Base-by-base conservation (phyloP, 192 early-diverging fungal genomes). In the Entomortierella chlamydospora region DNA sequence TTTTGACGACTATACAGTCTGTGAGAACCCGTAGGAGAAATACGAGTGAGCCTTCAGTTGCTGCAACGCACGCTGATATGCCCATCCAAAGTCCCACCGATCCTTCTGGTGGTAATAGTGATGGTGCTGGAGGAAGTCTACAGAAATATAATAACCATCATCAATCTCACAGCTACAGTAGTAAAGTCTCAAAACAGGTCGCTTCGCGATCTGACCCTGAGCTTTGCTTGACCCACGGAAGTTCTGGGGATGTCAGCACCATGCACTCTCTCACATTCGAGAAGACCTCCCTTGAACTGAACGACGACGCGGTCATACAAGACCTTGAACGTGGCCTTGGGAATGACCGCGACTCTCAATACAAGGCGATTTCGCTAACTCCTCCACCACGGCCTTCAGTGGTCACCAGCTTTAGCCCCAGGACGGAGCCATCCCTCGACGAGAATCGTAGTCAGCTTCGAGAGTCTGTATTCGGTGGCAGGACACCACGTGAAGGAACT, bases 381-480 rank as follows among this genome's bases (percentile, higher is more conserved):
- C 72, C 72, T 55, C 72, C 72, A 20, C 72, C 72, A 47, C 63
- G 72, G 43, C 63, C 55, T n/a, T 29, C 23, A 47, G n/a, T 28
- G 3, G 11, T 62, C 9, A 17, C 28, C 15, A 34, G 22, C 3
- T 31, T 41, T 37, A 31, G 50, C 29, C 18, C 15, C 0, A 30
- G 7, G 20, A 42, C 2, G 1, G 26, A 8, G 25, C 23, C 28
- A n/a, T 17, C 5, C 1, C 13, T 12, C 3, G 61, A 47, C 11
- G n/a, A 28, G 2, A 42, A 26, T 43, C 71, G 33, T 23, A 65
- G 61, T 23, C 45, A 65, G 30, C 57, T 73, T 22, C 71, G 71
- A 5, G 71, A 73, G 22, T 73, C 71, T 0, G 71, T 73, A 3
- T 73, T 73, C 60, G 71, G 71, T 33, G 63, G 71, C 7, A 57